Evolutionary conservation across 352 stramenopile species (phyloP).

Genomic region (Globisporangium rhizosaccharum): DNA sequence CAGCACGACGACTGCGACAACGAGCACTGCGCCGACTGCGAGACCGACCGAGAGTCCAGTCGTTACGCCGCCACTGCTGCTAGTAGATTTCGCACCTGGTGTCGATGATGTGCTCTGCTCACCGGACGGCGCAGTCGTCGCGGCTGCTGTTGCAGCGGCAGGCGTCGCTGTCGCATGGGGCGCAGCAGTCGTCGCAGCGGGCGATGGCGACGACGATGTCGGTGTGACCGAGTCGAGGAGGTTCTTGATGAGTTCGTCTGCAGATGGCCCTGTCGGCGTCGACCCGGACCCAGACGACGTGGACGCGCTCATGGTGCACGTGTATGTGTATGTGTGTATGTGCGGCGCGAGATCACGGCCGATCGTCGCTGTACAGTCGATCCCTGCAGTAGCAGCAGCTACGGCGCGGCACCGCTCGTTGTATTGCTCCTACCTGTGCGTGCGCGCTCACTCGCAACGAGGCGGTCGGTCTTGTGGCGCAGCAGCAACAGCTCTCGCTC

Average conservation of each 20-base stretch:
- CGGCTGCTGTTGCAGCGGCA: neutral
- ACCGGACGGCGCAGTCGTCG: neutral
- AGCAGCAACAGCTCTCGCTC: too few species aligned
- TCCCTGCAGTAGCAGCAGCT: too few species aligned
- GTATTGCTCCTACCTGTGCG: too few species aligned
- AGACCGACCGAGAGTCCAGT: conserved; percentile 11
- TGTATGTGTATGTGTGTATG: too few species aligned
- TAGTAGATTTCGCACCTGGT: neutral
- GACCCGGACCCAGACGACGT: conserved; percentile 2
- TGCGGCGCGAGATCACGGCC: too few species aligned
- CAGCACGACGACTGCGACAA: conserved; percentile 12
- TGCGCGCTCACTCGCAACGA: too few species aligned
- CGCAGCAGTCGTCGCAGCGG: neutral
- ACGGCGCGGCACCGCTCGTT: too few species aligned
- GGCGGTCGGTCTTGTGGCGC: too few species aligned
- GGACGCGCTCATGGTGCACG: conserved; percentile 10
- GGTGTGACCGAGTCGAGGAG: conserved; percentile 16
- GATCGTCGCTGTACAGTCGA: too few species aligned
- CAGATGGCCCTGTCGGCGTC: conserved; percentile 1
- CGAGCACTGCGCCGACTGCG: conserved; percentile 7
- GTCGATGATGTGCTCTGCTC: conserved; percentile 9
- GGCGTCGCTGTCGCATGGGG: neutral
- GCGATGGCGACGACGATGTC: neutral
- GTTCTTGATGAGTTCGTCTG: conserved; percentile 17
- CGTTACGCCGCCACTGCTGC: neutral